Evolutionary conservation across 2,329 filamentous ascomycete genomes (phyloP).

Genomic region (Colletotrichum australisinense): DNA sequence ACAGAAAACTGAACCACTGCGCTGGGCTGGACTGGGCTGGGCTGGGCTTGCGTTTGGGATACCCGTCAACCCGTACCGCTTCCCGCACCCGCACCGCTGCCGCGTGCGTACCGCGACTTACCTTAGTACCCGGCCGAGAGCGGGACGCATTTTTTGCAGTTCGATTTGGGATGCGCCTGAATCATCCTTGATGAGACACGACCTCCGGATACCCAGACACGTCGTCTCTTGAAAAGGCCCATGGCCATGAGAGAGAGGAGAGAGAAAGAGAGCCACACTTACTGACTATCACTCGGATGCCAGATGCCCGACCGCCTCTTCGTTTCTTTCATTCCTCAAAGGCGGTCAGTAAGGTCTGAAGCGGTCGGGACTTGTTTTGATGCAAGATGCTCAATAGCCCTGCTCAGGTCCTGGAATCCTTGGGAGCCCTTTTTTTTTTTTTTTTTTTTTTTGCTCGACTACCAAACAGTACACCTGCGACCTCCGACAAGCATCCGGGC

Average conservation of each 20-base stretch:
- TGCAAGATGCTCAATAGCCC: not conserved
- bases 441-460: not conserved
- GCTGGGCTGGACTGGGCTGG: not conserved
- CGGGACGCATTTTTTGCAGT: not conserved
- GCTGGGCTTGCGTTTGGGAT: not conserved
- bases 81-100: slow-evolving; percentile 7
- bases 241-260: not conserved
- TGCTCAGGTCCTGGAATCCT: not conserved
- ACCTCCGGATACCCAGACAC: no score
- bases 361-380: slow-evolving; percentile 10
- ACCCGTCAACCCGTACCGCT: not conserved
- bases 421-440: not conserved
- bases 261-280: not conserved
- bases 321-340: not conserved
- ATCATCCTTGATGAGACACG: not conserved
- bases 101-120: slow-evolving; percentile 3
- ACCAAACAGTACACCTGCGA: not conserved
- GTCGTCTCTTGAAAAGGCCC: not conserved
- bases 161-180: not conserved
- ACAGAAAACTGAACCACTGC: not conserved
- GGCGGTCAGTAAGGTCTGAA: not conserved
- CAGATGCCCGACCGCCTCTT: not conserved
- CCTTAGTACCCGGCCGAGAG: slow-evolving; percentile 17
- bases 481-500: slow-evolving; percentile 2
- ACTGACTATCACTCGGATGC: not conserved